These are phyloP conservation scores for Leccinum angustisporum DNA, from an alignment of 1,284 basidiomycete genomes.

Conservation along the genomic window DNA sequence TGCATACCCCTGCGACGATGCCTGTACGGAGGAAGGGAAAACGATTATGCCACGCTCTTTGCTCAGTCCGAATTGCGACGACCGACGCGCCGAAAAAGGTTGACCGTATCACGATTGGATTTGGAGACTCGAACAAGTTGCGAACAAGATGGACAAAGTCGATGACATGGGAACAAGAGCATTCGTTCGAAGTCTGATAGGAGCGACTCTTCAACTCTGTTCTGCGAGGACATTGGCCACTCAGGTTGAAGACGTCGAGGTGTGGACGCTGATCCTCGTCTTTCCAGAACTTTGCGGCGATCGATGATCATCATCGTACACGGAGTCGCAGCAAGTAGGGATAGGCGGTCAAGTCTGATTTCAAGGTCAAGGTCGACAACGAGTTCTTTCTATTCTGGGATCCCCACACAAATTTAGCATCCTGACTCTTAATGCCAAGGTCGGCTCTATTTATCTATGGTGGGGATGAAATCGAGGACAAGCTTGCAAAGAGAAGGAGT, in stretches of 20 bases:
- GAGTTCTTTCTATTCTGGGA: background rate
- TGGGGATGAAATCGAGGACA: too few species aligned
- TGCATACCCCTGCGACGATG: background rate
- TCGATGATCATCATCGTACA: background rate
- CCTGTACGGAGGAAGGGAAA: slow-evolving; percentile 1
- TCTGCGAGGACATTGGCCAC: background rate
- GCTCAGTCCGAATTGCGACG: background rate
- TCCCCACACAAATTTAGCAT: too few species aligned
- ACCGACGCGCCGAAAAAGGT: too few species aligned
- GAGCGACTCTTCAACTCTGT: background rate
- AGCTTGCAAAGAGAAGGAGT: too few species aligned
- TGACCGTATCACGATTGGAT: too few species aligned
- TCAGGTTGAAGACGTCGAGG: background rate
- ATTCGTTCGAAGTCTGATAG: background rate
- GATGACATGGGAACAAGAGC: background rate
- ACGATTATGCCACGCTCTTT: slow-evolving; percentile 3
- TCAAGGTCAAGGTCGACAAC: background rate
- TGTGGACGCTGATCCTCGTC: background rate
- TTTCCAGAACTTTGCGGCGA: background rate
- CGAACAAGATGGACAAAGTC: background rate
- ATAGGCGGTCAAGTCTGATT: background rate
- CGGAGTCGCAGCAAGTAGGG: background rate
- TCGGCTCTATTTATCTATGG: too few species aligned
- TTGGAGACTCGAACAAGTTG: too few species aligned
- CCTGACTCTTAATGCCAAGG: too few species aligned